phyloP scores from a whole-genome alignment of 1,284 basidiomycete species.

The Mycena citricolor region DNA sequence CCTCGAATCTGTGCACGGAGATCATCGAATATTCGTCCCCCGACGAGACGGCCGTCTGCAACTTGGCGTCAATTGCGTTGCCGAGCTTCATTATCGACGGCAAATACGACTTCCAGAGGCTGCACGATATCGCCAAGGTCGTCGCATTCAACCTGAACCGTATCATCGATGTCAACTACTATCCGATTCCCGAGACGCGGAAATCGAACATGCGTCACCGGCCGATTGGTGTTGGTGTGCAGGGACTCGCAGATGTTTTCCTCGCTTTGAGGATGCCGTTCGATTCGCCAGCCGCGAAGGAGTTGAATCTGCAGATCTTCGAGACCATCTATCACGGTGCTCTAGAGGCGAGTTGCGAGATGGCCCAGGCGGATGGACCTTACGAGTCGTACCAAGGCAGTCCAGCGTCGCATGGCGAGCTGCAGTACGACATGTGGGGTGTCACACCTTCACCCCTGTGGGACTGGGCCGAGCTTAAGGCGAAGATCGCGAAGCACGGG shows the following conservation, averaged over 20 bases:
- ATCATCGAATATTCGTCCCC: conserved; percentile 99
- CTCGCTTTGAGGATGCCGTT: conserved; percentile 97
- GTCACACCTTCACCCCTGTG: conserved; percentile 91
- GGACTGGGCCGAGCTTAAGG: conserved; percentile 93
- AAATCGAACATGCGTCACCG: conserved; percentile 97
- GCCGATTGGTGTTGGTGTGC: conserved; percentile 96
- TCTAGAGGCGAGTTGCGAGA: conserved; percentile 88
- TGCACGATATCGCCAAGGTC: conserved; percentile 93
- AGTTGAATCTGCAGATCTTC: conserved; percentile 95
- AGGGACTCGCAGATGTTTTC: conserved; percentile 98
- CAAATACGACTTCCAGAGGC: conserved; percentile 88
- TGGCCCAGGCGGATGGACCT: conserved; percentile 80
- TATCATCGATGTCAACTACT: conserved; percentile 93
- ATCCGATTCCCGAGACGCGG: conserved; percentile 89
- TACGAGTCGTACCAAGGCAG: conserved; percentile 94
- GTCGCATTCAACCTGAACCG: conserved; percentile 92
- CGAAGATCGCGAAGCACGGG: conserved; percentile 75
- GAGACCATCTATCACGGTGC: conserved; percentile 99
- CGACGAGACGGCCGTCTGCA: conserved; percentile 99
- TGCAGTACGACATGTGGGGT: conserved; percentile 97
- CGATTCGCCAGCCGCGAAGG: conserved; percentile 87
- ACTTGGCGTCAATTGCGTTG: conserved; percentile 95
- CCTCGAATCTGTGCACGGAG: conserved; percentile 98
- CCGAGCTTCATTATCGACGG: conserved; percentile 81
- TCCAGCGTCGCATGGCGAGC: conserved; percentile 84